These are phyloP conservation scores for Aspergillus sojae DNA, from an alignment of 2,329 filamentous ascomycete species.

Conservation along the genomic window DNA sequence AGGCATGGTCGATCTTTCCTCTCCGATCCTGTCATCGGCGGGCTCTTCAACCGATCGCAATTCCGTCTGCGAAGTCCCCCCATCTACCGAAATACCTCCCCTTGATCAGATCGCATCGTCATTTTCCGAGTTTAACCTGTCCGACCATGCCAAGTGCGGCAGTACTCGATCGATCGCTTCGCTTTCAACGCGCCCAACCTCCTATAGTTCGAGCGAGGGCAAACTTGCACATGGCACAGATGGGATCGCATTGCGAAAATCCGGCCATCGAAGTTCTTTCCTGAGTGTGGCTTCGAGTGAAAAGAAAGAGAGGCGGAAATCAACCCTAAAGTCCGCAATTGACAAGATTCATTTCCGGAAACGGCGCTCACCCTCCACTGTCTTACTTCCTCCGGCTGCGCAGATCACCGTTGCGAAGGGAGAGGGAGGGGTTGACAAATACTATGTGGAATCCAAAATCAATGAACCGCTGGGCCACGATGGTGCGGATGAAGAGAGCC, in stretches of 20 bases:
- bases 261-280: slow-evolving; percentile 28
- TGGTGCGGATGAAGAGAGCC: slow-evolving; percentile 19
- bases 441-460: slow-evolving; percentile 32
- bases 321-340: slow-evolving; percentile 38
- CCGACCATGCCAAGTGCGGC: slow-evolving; percentile 30
- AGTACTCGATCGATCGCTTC: slow-evolving; percentile 43
- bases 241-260: slow-evolving; percentile 18
- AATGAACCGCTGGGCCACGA: slow-evolving; percentile 6
- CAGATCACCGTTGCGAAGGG: slow-evolving; percentile 31
- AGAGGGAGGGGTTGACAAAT: slow-evolving; percentile 36
- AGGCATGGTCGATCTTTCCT: slow-evolving; percentile 39
- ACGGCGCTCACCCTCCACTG: slow-evolving; percentile 32
- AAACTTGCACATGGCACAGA: slow-evolving; percentile 22
- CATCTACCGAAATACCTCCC: slow-evolving; percentile 25
- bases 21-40: slow-evolving; percentile 34
- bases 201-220: slow-evolving; percentile 41
- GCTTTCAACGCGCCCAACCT: slow-evolving; percentile 43
- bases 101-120: slow-evolving; percentile 36
- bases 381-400: slow-evolving; percentile 31
- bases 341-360: slow-evolving; percentile 41
- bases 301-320: slow-evolving; percentile 34
- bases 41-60: slow-evolving; percentile 37
- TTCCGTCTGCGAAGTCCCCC: slow-evolving; percentile 32
- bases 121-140: slow-evolving; percentile 35
- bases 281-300: slow-evolving; percentile 31